These are phyloP conservation scores for Chaetomium tenue DNA, from an alignment of 495 filamentous ascomycete species.

Conservation along the genomic window DNA sequence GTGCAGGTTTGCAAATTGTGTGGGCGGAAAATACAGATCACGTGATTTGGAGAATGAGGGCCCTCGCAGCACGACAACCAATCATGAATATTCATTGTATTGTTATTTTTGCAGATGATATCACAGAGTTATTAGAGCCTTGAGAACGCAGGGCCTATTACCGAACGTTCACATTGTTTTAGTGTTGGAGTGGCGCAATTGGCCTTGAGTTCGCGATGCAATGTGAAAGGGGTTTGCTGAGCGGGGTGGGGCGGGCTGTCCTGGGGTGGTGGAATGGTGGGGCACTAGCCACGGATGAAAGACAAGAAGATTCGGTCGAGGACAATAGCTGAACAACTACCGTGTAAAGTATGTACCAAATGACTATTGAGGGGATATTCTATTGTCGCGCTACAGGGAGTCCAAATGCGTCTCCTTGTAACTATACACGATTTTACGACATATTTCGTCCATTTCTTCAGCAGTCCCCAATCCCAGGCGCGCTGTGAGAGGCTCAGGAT, in stretches of 20 bases:
- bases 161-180: neutral
- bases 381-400: neutral
- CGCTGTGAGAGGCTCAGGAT: neutral
- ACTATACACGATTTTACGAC: neutral
- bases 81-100: no score
- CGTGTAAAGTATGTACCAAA: no score
- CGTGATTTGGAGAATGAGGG: slow-evolving; percentile 24
- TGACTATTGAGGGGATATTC: neutral
- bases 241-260: neutral
- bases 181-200: neutral
- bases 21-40: slow-evolving; percentile 38
- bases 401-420: neutral
- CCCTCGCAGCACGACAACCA: neutral
- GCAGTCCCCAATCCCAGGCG: neutral
- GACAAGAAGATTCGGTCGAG: neutral
- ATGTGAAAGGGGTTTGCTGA: neutral
- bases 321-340: neutral
- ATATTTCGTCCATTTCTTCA: neutral
- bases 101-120: neutral
- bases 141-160: no score
- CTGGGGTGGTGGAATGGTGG: slow-evolving; percentile 4
- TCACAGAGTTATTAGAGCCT: neutral
- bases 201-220: neutral
- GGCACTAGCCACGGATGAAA: neutral
- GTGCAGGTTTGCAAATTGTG: slow-evolving; percentile 35